Percentiles rank a stretch among this genome's conserved stretches.
Evolutionary conservation across 2,329 filamentous ascomycete species (phyloP).

Genomic region (Ilyonectria mors-panacis): DNA sequence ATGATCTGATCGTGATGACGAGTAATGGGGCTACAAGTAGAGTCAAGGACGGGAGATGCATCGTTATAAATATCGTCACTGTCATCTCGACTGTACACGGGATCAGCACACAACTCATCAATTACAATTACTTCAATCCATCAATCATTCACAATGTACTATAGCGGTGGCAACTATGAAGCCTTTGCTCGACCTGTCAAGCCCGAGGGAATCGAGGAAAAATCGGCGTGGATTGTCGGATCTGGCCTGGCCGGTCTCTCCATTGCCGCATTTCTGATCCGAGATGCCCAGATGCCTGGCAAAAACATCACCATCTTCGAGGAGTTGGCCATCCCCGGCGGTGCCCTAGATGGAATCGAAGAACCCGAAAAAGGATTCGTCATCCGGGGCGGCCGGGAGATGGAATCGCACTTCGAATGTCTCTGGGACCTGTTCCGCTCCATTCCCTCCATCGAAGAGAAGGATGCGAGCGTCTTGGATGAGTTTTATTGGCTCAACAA

Average conservation of each 20-base stretch:
- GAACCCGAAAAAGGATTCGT: slow-evolving; percentile 47
- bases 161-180: slow-evolving; percentile 34
- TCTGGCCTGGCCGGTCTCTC: slow-evolving; percentile 33
- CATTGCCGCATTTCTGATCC: slow-evolving; percentile 34
- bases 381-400: slow-evolving; percentile 50
- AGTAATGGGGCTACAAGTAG: not conserved
- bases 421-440: slow-evolving; percentile 50
- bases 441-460: slow-evolving; percentile 47
- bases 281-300: slow-evolving; percentile 33
- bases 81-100: not conserved
- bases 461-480: slow-evolving; percentile 48
- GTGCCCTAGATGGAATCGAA: slow-evolving; percentile 31
- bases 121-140: not conserved
- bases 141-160: slow-evolving; percentile 27
- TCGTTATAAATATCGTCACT: not conserved
- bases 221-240: slow-evolving; percentile 32
- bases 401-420: slow-evolving; percentile 49
- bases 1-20: not conserved
- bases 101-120: not conserved
- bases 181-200: slow-evolving; percentile 35
- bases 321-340: slow-evolving; percentile 28
- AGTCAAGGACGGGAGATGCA: not conserved
- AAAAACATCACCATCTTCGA: slow-evolving; percentile 37
- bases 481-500: slow-evolving; percentile 53
- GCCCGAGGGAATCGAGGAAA: slow-evolving; percentile 35